Evolutionary conservation across 164 flowering plant species (phyloP), one percentile per base, ranked within the genome.

Genomic region (Nelumbo lutea): DNA sequence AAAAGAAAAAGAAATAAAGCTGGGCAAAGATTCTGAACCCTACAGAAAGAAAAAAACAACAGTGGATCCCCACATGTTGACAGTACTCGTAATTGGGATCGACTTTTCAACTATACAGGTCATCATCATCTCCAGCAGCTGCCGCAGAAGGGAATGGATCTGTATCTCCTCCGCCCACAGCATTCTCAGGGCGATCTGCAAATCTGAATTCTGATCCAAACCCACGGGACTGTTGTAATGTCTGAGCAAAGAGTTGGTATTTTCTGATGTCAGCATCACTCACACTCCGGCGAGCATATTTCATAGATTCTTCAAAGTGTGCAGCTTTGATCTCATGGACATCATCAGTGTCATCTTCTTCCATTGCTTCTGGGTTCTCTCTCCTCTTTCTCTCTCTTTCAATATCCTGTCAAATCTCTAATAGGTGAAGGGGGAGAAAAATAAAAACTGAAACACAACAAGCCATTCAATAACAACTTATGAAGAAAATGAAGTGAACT

Each of bases 221-320:
- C 1, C 91, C 89, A 48, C 91, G 85, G 56, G 89, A 87, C 55
- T 87, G 89, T 71, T 87, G 91, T 47, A 87, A 67, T 0, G 89
- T 87, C 72, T 84, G 89, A 27, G 91, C 86, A 77, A 87, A 87
- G 52, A 74, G 66, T 72, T 85, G 89, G 71, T 87, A 87, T 66
- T 85, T 87, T 61, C 87, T 59, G 56, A 87, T 85, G 68, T 87
- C 89, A 2, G 86, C 83, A 78, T 87, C 91, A 61, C 88, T 85
- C 10, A 87, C 89, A 76, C 89, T 85, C 15, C 86, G 62, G 5
- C 89, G 82, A 2, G 89, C 89, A 75, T 52, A 87, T 66, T 85
- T 87, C 91, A 87, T 85, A 42, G 91, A 87, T 68, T 85, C 91
- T 78, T 87, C 91, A 51, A 87, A 87, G 69, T 87, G 91, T 14